Evolutionary conservation across 2,329 filamentous ascomycete species (phyloP).

Genomic region (Fusarium mexicanum): DNA sequence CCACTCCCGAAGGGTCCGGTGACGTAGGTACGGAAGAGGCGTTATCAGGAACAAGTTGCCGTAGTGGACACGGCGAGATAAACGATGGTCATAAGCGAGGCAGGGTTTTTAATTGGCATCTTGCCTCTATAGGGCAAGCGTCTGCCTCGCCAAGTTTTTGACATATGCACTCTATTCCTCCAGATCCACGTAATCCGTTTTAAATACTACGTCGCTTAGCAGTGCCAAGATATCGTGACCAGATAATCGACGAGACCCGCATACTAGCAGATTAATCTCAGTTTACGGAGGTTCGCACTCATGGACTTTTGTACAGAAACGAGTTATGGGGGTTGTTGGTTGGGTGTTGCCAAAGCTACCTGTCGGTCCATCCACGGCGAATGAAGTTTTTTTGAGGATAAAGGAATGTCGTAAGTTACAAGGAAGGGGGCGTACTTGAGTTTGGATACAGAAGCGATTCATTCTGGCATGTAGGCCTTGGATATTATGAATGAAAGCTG

Average conservation of each 20-base stretch:
- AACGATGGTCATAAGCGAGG: background rate
- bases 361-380: too few relatives aligned
- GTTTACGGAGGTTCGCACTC: background rate
- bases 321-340: too few relatives aligned
- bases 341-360: background rate
- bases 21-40: background rate
- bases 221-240: background rate
- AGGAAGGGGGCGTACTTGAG: background rate
- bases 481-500: too few relatives aligned
- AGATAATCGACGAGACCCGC: background rate
- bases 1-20: background rate
- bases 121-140: background rate
- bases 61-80: background rate
- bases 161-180: background rate
- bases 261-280: fast-evolving
- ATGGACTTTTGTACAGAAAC: too few relatives aligned
- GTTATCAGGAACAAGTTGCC: background rate
- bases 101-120: background rate
- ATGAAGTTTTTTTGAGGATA: too few relatives aligned
- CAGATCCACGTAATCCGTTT: background rate
- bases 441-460: too few relatives aligned
- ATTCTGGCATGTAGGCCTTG: too few relatives aligned
- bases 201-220: background rate
- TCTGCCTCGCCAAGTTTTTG: background rate
- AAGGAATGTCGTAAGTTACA: background rate